phyloP scores from a whole-genome alignment of 192 early-diverging fungal genomes.

The Backusella sp. region DNA sequence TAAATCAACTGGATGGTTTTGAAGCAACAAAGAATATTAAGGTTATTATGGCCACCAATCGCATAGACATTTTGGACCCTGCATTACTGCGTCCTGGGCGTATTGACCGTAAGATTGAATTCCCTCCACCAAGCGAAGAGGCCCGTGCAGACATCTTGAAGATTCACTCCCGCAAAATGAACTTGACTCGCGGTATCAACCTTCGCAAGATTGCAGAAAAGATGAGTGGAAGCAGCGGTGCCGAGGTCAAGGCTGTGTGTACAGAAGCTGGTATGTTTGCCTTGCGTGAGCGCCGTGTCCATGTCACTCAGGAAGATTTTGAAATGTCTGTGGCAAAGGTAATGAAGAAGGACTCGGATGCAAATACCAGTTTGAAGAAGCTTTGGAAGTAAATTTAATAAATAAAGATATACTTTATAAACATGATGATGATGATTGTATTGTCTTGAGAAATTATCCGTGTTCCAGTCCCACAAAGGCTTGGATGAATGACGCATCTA shows the following conservation, averaged over 20 bases:
- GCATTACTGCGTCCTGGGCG: constrained; percentile 85
- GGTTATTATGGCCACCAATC: constrained; percentile 90
- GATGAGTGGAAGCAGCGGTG: constrained; percentile 83
- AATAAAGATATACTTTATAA: background rate
- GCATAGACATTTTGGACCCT: constrained; percentile 88
- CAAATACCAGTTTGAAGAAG: constrained; percentile 95
- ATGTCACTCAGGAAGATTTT: constrained; percentile 99
- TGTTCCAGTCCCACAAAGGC: no score
- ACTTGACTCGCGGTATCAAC: constrained; percentile 87
- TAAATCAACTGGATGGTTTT: constrained; percentile 90
- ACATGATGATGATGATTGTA: background rate
- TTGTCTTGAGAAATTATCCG: no score
- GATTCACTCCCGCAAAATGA: constrained; percentile 92
- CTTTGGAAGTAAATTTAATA: constrained; percentile 82
- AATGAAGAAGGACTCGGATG: constrained; percentile 97
- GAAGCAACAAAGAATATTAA: constrained; percentile 92
- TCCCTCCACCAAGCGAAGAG: constrained; percentile 84
- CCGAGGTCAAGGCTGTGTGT: constrained; percentile 87
- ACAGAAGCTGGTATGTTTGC: constrained; percentile 92
- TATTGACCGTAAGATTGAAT: constrained; percentile 91
- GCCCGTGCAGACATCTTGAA: constrained; percentile 86
- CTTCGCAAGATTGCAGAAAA: constrained; percentile 87
- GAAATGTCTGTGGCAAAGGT: constrained; percentile 99
- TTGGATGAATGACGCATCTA: no score
- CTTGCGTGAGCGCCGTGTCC: constrained; percentile 92